Conservation (phyloP, 108 stramenopile species). For the Nannochloropsis salina region DNA sequence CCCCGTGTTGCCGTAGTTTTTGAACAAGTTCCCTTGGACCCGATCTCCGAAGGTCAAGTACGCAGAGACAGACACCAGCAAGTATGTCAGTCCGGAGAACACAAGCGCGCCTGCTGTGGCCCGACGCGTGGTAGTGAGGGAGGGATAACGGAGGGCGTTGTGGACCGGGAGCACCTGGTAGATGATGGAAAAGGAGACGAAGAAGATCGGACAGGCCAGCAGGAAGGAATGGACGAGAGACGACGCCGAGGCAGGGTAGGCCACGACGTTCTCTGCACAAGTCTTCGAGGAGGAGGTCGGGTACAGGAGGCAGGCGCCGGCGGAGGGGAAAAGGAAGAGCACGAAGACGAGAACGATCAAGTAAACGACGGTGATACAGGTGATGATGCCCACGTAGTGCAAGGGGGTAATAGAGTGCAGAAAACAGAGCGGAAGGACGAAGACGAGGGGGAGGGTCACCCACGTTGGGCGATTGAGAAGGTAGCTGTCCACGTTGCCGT, state of each 20-base stretch:
- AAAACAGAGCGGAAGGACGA: not conserved
- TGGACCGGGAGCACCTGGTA: not conserved
- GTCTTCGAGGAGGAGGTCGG: not conserved
- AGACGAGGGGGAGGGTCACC: not conserved
- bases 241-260: not conserved
- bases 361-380: not conserved
- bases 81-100: not conserved
- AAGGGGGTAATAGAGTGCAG: not conserved
- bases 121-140: not conserved
- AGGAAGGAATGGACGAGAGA: not conserved
- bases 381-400: not conserved
- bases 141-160: not conserved
- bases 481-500: not conserved
- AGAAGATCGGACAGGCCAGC: not conserved
- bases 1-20: not conserved
- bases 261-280: not conserved
- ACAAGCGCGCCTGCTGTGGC: not conserved
- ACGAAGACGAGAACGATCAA: not conserved
- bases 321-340: not conserved
- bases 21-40: not conserved
- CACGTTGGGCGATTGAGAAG: not conserved
- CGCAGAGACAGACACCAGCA: not conserved
- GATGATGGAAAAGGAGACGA: not conserved
- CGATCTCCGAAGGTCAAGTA: not conserved
- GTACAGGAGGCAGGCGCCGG: not conserved